phyloP scores from a whole-genome alignment of 164 flowering plant species.

The Saururus chinensis region DNA sequence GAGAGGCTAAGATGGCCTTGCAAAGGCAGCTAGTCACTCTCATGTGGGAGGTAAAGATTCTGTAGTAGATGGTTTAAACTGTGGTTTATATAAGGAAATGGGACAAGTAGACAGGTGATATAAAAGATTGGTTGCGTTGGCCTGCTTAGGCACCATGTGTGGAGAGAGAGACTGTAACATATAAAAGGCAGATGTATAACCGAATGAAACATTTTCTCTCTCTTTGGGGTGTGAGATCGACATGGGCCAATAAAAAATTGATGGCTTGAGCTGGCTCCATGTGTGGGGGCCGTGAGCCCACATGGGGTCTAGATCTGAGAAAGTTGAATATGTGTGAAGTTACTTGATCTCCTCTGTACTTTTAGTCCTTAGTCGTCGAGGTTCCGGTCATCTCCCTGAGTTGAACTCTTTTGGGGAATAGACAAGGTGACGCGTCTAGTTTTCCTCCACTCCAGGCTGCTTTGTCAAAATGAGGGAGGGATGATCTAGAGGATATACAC shows the following conservation, averaged over 20 bases:
- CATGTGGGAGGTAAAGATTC: constrained; percentile 2
- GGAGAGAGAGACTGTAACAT: background rate
- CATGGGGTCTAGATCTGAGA: constrained; percentile 2
- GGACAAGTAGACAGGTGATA: background rate
- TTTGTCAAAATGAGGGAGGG: no score
- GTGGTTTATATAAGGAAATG: background rate
- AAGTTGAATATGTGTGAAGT: no score
- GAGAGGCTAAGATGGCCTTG: no score
- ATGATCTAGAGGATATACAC: no score
- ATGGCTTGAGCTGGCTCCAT: constrained; percentile 1
- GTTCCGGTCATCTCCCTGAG: no score
- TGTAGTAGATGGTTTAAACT: background rate
- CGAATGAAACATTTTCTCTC: no score
- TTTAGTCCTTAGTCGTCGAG: background rate
- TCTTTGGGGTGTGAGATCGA: background rate
- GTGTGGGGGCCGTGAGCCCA: constrained; percentile 6
- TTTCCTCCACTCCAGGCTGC: no score
- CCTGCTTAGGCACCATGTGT: constrained; percentile 1
- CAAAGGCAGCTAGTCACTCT: background rate
- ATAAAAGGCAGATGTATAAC: background rate
- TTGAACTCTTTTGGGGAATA: no score
- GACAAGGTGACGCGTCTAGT: no score
- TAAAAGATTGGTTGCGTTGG: background rate
- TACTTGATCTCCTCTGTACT: background rate
- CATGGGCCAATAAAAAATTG: constrained; percentile 1